A percentile compares a stretch with the other conserved stretches of the same genome.
Conservation (phyloP, 768 basidiomycete species). For the Tephrocybe sp. region DNA sequence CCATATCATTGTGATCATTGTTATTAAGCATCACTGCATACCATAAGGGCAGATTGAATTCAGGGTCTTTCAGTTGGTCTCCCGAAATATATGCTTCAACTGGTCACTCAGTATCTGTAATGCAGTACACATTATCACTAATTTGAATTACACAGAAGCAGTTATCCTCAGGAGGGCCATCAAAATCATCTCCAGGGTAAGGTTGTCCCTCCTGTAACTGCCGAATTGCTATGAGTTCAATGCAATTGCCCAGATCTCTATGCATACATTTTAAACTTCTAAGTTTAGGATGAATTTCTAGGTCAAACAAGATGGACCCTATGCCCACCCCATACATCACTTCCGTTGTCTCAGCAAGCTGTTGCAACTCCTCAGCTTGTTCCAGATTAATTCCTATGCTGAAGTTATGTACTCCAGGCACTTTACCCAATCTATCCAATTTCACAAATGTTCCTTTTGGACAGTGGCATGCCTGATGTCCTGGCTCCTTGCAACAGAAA, state of each 20-base stretch:
- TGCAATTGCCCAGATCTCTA: neutral
- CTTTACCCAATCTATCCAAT: neutral
- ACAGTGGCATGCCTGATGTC: too few relatives aligned
- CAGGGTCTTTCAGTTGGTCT: neutral
- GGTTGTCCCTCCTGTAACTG: neutral
- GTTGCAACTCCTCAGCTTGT: neutral
- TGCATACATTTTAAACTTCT: too few relatives aligned
- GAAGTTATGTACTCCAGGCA: neutral
- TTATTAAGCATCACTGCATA: neutral
- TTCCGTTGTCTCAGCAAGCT: neutral
- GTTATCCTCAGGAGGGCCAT: neutral
- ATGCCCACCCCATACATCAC: neutral
- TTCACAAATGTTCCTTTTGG: too few relatives aligned
- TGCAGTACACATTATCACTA: neutral
- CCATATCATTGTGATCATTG: neutral
- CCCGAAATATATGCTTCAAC: neutral
- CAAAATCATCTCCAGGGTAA: neutral
- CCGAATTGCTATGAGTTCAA: neutral
- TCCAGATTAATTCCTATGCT: neutral
- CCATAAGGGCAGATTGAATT: constrained; percentile 6
- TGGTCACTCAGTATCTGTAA: neutral
- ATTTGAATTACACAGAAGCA: neutral
- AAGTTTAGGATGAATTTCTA: neutral
- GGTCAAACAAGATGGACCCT: neutral
- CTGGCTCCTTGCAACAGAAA: constrained; percentile 2